Conservation (phyloP, 495 filamentous ascomycete species). For the Chaetomidium leptoderma region DNA sequence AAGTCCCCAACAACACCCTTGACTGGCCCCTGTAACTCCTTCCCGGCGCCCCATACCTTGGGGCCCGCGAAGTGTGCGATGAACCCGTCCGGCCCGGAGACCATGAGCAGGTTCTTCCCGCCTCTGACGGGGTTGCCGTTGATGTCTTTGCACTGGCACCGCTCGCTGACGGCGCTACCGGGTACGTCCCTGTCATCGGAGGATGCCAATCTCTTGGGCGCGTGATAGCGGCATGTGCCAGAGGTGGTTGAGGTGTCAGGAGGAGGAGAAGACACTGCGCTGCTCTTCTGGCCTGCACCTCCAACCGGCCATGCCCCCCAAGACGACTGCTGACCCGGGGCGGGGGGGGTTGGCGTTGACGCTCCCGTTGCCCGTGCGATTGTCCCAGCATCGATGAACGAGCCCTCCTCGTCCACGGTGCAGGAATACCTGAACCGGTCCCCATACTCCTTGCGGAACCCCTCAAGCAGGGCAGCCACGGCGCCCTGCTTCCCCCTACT, state of each 20-base stretch:
- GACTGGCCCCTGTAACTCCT: constrained; percentile 63
- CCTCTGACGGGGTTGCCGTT: not conserved
- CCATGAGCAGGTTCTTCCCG: constrained; percentile 60
- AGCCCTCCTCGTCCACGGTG: constrained; percentile 72
- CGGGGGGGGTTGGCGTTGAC: not conserved
- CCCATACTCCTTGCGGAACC: constrained; percentile 52
- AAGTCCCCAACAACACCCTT: constrained; percentile 40
- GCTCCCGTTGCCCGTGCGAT: constrained; percentile 11
- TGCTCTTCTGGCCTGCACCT: not conserved
- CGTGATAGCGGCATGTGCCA: constrained; percentile 8
- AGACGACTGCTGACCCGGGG: not conserved
- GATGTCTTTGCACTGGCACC: constrained; percentile 2
- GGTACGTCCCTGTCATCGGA: constrained; percentile 2
- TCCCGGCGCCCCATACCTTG: constrained; percentile 66
- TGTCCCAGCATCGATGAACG: constrained; percentile 45
- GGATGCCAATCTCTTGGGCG: not conserved
- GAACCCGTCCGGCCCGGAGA: constrained; percentile 91
- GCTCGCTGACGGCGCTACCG: not conserved
- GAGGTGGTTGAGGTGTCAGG: not conserved
- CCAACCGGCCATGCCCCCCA: not conserved
- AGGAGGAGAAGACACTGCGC: not conserved
- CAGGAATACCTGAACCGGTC: constrained; percentile 60
- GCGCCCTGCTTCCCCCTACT: not conserved
- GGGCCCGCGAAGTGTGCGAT: constrained; percentile 70
- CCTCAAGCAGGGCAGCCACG: constrained; percentile 59